phyloP scores from a whole-genome alignment of 805 yeast genomes.

The Kodamaea kaohsiungensis region DNA sequence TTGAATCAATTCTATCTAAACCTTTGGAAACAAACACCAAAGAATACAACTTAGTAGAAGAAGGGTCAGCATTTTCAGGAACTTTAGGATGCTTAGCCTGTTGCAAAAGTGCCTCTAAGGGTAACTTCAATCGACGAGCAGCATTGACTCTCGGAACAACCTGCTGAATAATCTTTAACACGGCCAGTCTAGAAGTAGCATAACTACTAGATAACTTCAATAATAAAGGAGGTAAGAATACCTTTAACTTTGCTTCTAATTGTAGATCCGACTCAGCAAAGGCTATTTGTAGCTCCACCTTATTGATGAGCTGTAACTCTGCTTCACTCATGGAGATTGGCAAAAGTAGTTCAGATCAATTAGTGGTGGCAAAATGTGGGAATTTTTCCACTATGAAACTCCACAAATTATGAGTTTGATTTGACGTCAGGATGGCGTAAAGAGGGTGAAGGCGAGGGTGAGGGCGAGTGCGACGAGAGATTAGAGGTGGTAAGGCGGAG shows the following conservation, averaged over 20 bases:
- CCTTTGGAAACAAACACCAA: conserved; percentile 70
- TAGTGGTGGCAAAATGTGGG: conserved; percentile 14
- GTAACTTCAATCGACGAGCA: conserved; percentile 55
- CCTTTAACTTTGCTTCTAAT: conserved; percentile 57
- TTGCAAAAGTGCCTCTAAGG: conserved; percentile 57
- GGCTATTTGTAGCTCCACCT: conserved; percentile 81
- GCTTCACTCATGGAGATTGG: conserved; percentile 31
- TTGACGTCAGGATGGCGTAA: no score
- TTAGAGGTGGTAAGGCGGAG: no score
- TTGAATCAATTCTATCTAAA: conserved; percentile 49
- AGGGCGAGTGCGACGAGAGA: no score
- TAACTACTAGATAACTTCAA: conserved; percentile 76
- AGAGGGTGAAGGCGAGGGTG: no score
- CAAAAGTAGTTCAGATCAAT: neutral
- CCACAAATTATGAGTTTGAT: neutral
- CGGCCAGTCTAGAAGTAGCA: conserved; percentile 62
- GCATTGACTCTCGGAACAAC: conserved; percentile 66
- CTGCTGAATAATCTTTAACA: conserved; percentile 66
- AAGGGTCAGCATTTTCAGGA: conserved; percentile 42
- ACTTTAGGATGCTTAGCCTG: conserved; percentile 64
- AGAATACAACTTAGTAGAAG: conserved; percentile 59
- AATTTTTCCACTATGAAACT: neutral
- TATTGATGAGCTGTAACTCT: conserved; percentile 64
- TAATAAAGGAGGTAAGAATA: conserved; percentile 74
- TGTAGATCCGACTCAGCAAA: conserved; percentile 68